A percentile compares a stretch with the other conserved stretches of the same genome.
Evolutionary conservation across 83 land plant genomes (phyloP).

Genomic region (Diphasiastrum complanatum): DNA sequence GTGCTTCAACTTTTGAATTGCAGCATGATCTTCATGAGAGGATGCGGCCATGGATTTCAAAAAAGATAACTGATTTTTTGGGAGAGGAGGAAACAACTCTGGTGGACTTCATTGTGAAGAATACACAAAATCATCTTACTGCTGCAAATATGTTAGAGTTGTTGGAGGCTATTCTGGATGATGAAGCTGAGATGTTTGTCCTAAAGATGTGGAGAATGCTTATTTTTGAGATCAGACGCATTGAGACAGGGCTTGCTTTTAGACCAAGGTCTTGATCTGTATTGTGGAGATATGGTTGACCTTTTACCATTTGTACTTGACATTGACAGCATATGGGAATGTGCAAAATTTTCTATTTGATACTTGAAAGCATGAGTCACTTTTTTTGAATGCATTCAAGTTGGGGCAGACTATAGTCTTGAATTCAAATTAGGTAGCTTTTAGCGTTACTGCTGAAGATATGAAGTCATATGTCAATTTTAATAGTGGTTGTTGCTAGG

Average conservation of each 20-base stretch:
- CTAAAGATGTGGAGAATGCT: slow-evolving; percentile 99
- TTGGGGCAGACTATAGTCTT: too few species aligned
- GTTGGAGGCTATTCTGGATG: slow-evolving; percentile 79
- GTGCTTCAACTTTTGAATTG: slow-evolving; percentile 6
- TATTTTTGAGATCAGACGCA: slow-evolving; percentile 93
- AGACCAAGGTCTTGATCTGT: too few species aligned
- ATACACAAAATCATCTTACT: slow-evolving; percentile 74
- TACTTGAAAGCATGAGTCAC: too few species aligned
- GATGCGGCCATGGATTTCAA: slow-evolving; percentile 98
- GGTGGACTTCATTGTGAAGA: slow-evolving; percentile 86
- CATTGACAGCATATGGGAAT: too few species aligned
- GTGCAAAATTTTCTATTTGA: too few species aligned
- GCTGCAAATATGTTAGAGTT: slow-evolving; percentile 77
- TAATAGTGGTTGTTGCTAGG: too few species aligned
- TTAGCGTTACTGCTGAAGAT: too few species aligned
- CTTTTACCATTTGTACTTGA: too few species aligned
- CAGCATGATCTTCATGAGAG: slow-evolving; percentile 92
- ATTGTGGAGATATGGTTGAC: too few species aligned
- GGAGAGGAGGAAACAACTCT: slow-evolving; percentile 93
- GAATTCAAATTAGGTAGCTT: too few species aligned
- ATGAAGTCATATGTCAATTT: too few species aligned
- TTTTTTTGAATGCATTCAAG: too few species aligned
- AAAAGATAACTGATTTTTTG: slow-evolving; percentile 94
- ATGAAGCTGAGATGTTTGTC: slow-evolving; percentile 99
- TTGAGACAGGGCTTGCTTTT: slow-evolving; percentile 90